Evolutionary conservation across 2,329 filamentous ascomycete genomes (phyloP), one percentile per base, ranked within the genome.

Genomic region (Pezicula carpinea): DNA sequence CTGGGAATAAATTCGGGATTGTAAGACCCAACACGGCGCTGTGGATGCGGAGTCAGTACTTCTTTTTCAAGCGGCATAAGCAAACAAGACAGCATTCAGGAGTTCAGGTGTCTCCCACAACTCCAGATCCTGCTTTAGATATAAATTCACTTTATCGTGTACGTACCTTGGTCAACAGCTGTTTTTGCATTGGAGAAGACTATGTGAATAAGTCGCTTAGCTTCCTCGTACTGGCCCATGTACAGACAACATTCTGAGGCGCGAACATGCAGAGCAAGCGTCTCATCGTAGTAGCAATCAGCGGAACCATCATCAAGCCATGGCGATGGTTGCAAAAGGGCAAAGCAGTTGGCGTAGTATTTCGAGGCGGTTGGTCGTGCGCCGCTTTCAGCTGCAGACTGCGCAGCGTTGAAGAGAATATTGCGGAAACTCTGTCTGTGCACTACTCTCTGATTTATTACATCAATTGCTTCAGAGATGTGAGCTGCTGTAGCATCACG

Each of bases 241-340:
- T 87, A 89, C 59, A 90, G 81, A 56, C 88, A 85, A 62, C 88
- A 89, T 64, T 96, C 90, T 3, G 90, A 87, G 4, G 88, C 82
- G 44, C 87, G 82, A 4, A 90, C 82, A 63, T 89, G 83, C 2
- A 95, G 73, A 52, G 85, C 82, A 52, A 95, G 74, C 0, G 90
- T 95, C 68, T 97, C 92, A 10, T 89, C 83, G 58, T 96, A 96
- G 39, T 82, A 85, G 0, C 87, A 84, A 62, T 96, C 92, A 5
- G 79, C 75, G 13, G 70, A 66, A 6, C 72, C 74, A 23, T 86
- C 82, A 35, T 79, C 26, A 29, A 29, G 73, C 92, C 92, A 97
- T 1, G 87, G 83, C 44, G 87, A 71, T 6, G 84, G 73, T 61
- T 95, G 90, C 13, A 97, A 73, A n/a, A 97, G 74, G 8, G 76